Percentiles rank a stretch among this genome's conserved stretches.
phyloP scores from a whole-genome alignment of 2,329 filamentous ascomycete species.

The Metarhizium anisopliae region DNA sequence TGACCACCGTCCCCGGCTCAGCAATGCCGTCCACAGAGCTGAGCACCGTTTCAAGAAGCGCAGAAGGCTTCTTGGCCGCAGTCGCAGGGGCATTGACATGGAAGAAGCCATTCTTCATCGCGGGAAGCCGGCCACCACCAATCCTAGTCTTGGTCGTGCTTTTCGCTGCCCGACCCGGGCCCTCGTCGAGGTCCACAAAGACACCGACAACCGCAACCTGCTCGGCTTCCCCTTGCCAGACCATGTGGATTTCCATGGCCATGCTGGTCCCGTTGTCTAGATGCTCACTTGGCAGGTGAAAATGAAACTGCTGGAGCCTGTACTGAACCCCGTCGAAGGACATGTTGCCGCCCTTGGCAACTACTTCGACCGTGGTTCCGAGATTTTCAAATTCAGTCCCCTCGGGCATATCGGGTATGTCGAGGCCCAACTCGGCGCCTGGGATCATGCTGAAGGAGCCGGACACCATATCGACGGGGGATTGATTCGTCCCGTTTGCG shows the following conservation, averaged over 20 bases:
- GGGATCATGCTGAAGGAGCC: conserved; percentile 17
- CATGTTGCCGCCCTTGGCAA: conserved; percentile 37
- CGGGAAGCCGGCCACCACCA: not conserved
- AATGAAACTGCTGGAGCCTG: conserved; percentile 46
- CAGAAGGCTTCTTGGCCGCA: not conserved
- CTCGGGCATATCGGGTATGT: conserved; percentile 21
- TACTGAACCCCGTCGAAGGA: conserved; percentile 29
- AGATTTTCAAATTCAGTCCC: conserved; percentile 40
- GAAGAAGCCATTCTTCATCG: not conserved
- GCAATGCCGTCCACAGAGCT: conserved; percentile 21
- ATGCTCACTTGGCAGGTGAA: conserved; percentile 53
- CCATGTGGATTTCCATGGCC: conserved; percentile 22
- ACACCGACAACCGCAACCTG: conserved; percentile 13
- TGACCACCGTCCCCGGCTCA: conserved; percentile 28
- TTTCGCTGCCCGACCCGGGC: not conserved
- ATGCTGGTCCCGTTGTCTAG: conserved; percentile 29
- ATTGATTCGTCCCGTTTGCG: conserved; percentile 39
- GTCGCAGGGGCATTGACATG: not conserved
- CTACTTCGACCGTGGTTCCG: conserved; percentile 39
- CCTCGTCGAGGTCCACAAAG: not conserved
- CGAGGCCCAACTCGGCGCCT: conserved; percentile 22
- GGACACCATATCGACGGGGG: conserved; percentile 42
- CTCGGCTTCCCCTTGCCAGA: conserved; percentile 12
- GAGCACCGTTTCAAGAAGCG: conserved; percentile 18
- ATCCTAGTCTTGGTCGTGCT: not conserved